Evolutionary conservation across 805 yeast genomes (phyloP), one percentile per base, ranked within the genome.

Genomic region (Lachancea fermentati): DNA sequence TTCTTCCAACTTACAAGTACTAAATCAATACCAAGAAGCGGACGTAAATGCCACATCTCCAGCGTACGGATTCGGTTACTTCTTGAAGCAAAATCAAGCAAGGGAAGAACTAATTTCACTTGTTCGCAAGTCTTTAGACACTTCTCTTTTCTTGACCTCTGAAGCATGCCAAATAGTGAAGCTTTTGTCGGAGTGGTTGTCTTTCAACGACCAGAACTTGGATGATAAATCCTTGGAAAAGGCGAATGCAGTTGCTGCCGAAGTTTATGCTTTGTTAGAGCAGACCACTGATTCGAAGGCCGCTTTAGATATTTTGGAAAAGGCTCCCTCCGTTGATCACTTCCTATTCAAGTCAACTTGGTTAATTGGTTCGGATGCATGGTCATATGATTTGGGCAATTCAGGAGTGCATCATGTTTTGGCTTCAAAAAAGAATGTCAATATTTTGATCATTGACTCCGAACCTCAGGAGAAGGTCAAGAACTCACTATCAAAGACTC

Each of bases 341-440:
- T 75, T 85, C 50, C 48, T 54, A 19, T 59, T 70, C 41, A 68
- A 69, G 37, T 69, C 83, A 9, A 69, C 75, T 39, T 91, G 97
- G 97, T 70, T 91, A 44, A 70, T 91, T 42, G 96, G 97, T 24
- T 87, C 96, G 14, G 97, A 91, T 61, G 78, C 93, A 24, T 91
- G 97, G 97, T 76, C 96, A 15, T 88, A 81, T 58, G 97, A 91
- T 66, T 68, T 86, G 51, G 97, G 97, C 32, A 71, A 84, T 46
- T 83, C 96, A 4, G 96, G 97, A 59, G 81, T 91, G 37, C 97
- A 91, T 61, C 81, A 82, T 52, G 81, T 87, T 3, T 68, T 91
- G 33, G 66, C 88, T 19, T 79, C 89, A 0, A 81, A 81, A 34
- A 73, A 78, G 58, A 85, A 87, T 58, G 66, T 91, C 51, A 91